Evolutionary conservation across 441 rosid genomes (phyloP), one percentile per base, ranked within the genome.

Genomic region (Croton setiger): DNA sequence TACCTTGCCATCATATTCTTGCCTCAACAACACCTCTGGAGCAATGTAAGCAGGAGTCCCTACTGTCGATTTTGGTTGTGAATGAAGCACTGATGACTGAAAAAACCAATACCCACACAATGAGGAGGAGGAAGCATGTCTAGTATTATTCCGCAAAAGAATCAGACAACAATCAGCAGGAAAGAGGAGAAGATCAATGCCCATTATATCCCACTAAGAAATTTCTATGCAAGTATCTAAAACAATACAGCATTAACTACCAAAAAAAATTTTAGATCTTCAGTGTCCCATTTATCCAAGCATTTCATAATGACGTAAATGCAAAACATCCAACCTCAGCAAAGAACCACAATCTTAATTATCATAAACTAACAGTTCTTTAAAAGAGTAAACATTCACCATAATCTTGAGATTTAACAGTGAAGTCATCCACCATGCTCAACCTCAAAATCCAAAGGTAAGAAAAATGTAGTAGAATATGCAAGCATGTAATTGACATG

Each of bases 31-130:
- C 56, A 96, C 97, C 82, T 96, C 99, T 5, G 98, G 99, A 73
- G 99, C 98, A 3, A 95, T 95, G 63, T 95, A 96, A 55, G 99
- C 98, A 63, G 99, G 99, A 55, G 99, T 96, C 76, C 98, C 99
- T 60, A 96, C 99, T 0, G 99, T 91, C 41, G 99, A 96, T 77
- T 91, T 95, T 15, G 99, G 99, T 72, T 90, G 97, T 0, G 99
- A 95, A 74, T 95, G 98, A 57, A 95, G 86, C 81, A 95, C 88
- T 0, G 97, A 91, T 12, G 98, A 92, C 99, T 96, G 80, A 64
- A 71, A 60, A 61, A 18, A 79, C 61, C 59, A 31, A 49, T 17
- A 9, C 41, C 57, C 67, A 64, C 43, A 13, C 31, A 41, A 45
- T 3, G 4, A 49, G 11, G 5, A 47, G 7, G 58, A 53, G 10